phyloP scores from a whole-genome alignment of 176 grass and related monocot species.

The Phyllostachys edulis region DNA sequence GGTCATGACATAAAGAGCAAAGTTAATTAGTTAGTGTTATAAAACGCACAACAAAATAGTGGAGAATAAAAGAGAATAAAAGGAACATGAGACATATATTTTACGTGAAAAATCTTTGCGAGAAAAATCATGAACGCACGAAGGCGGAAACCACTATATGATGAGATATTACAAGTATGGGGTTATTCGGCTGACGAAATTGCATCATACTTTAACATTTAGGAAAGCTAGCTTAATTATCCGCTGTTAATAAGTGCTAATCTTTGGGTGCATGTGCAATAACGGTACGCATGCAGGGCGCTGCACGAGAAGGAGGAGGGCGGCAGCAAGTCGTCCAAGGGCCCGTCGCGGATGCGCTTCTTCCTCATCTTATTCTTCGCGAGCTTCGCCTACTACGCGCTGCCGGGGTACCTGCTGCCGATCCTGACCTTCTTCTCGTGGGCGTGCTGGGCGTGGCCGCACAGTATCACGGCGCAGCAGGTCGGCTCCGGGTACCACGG shows the following conservation, averaged over 20 bases:
- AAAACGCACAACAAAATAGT: no score
- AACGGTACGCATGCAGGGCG: constrained; percentile 46
- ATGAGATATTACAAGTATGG: no score
- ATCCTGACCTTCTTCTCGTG: constrained; percentile 96
- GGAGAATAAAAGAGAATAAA: no score
- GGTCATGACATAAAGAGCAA: not conserved
- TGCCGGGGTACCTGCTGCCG: constrained; percentile 78
- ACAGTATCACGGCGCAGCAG: constrained; percentile 92
- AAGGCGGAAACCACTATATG: no score
- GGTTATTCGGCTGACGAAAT: no score
- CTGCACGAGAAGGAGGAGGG: constrained; percentile 66
- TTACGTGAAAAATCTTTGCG: no score
- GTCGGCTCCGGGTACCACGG: constrained; percentile 90
- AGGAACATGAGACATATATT: no score
- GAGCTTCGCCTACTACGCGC: constrained; percentile 85
- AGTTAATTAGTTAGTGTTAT: not conserved
- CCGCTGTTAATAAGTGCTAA: not conserved
- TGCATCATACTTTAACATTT: no score
- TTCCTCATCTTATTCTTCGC: constrained; percentile 75
- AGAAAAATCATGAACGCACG: no score
- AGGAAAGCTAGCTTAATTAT: not conserved
- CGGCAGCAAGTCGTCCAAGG: constrained; percentile 37
- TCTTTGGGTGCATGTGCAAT: not conserved
- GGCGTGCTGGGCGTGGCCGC: constrained; percentile 89
- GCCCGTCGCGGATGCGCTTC: constrained; percentile 80